Percentiles rank a stretch among this genome's conserved stretches.
Evolutionary conservation across 1,284 basidiomycete genomes (phyloP).

Genomic region (Papiliotrema laurentii): DNA sequence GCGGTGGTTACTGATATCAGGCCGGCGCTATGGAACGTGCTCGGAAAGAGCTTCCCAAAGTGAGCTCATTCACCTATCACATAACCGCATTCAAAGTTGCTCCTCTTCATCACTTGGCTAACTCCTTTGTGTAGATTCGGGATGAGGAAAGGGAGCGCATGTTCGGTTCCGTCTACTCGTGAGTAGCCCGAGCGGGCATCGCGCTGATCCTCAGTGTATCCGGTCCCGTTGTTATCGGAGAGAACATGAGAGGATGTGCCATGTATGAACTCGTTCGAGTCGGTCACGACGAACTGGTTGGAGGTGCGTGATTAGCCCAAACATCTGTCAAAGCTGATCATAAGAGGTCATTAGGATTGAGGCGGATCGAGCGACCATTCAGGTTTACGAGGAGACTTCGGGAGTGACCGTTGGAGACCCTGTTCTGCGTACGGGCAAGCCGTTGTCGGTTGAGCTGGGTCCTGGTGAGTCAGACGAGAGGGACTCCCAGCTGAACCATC

Average conservation of each 20-base stretch:
- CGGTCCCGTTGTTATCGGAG: constrained; percentile 92
- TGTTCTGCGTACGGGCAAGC: constrained; percentile 94
- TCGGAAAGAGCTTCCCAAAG: constrained; percentile 73
- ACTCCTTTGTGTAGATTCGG: constrained; percentile 53
- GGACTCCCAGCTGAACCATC: constrained; percentile 4
- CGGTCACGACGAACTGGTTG: constrained; percentile 94
- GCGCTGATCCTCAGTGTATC: constrained; percentile 63
- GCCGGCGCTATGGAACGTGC: constrained; percentile 89
- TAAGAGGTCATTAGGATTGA: constrained; percentile 98
- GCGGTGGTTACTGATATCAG: constrained; percentile 38
- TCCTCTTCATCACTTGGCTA: neutral
- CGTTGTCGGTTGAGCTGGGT: constrained; percentile 93
- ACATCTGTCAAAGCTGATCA: constrained; percentile 1
- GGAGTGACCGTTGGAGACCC: constrained; percentile 98
- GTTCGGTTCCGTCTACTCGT: constrained; percentile 77
- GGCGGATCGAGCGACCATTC: constrained; percentile 93
- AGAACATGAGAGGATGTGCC: constrained; percentile 91
- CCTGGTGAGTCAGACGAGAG: constrained; percentile 60
- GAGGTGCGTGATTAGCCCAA: constrained; percentile 56
- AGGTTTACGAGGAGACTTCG: constrained; percentile 99
- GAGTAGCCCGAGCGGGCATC: constrained; percentile 6
- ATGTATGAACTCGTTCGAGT: constrained; percentile 96
- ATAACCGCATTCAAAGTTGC: neutral
- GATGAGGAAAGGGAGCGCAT: constrained; percentile 86
- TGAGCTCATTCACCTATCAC: constrained; percentile 12